A percentile compares a stretch with the other conserved stretches of the same genome.
These are phyloP conservation scores for Hibiscus mutabilis DNA, from an alignment of 345 rosid genomes.

Conservation along the genomic window DNA sequence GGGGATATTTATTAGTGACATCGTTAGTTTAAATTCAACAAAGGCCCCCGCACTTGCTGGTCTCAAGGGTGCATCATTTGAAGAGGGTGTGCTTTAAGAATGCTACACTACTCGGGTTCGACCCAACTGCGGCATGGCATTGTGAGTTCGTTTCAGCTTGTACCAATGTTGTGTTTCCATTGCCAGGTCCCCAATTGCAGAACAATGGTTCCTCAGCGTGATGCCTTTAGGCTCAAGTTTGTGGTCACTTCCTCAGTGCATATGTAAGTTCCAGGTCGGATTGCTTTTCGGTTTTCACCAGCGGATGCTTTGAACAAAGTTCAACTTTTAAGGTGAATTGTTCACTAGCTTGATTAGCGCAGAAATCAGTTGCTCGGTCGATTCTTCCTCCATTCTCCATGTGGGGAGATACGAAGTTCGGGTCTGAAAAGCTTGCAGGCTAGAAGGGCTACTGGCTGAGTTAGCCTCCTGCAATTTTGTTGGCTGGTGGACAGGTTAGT, in stretches of 20 bases:
- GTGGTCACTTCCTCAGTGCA: neutral
- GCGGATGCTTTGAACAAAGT: neutral
- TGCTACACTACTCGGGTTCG: slow-evolving; percentile 52
- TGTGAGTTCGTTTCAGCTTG: slow-evolving; percentile 77
- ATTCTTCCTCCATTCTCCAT: too few relatives aligned
- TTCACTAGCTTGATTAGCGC: neutral
- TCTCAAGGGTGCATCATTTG: slow-evolving; percentile 54
- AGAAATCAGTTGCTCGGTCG: neutral
- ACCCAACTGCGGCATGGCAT: slow-evolving; percentile 49
- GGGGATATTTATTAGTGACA: too few relatives aligned
- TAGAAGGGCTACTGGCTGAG: neutral
- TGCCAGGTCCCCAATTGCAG: slow-evolving; percentile 64
- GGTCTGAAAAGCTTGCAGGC: neutral
- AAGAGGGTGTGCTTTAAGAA: slow-evolving; percentile 74
- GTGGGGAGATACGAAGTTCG: too few relatives aligned
- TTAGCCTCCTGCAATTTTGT: neutral
- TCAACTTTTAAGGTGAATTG: neutral
- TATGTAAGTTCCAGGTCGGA: neutral
- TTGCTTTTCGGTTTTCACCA: neutral
- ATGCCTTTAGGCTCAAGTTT: slow-evolving; percentile 28
- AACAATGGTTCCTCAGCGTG: slow-evolving; percentile 31
- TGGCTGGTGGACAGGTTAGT: slow-evolving; percentile 5
- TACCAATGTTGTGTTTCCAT: slow-evolving; percentile 46
- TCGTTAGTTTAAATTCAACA: too few relatives aligned
- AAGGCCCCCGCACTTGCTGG: too few relatives aligned